These are phyloP conservation scores for Bretschneidera sinensis DNA, from an alignment of 345 rosid species.

Conservation along the genomic window DNA sequence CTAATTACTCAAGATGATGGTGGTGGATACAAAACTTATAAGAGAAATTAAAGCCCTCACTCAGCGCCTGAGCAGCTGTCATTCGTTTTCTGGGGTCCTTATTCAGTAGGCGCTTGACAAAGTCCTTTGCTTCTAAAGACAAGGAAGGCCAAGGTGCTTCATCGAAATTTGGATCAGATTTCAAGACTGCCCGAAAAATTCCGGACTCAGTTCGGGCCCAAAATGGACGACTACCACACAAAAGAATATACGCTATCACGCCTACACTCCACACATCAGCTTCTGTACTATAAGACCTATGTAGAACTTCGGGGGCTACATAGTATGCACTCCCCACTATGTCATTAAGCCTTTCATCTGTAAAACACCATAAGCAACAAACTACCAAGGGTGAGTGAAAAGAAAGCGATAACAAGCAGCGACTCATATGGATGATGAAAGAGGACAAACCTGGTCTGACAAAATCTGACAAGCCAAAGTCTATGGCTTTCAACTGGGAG, in stretches of 20 bases:
- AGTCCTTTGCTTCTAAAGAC: conserved; percentile 84
- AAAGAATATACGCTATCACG: conserved; percentile 89
- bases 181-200: conserved; percentile 81
- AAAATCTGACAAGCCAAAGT: conserved; percentile 94
- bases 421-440: background rate
- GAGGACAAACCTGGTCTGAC: conserved; percentile 76
- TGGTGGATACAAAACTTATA: conserved; percentile 10
- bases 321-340: conserved; percentile 97
- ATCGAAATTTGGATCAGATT: conserved; percentile 83
- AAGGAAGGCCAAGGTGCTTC: conserved; percentile 90
- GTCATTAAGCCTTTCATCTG: conserved; percentile 93
- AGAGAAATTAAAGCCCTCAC: conserved; percentile 44
- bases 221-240: conserved; percentile 97
- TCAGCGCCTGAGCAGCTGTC: conserved; percentile 91
- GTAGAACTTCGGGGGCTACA: conserved; percentile 98
- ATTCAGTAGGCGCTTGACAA: conserved; percentile 67
- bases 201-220: conserved; percentile 99
- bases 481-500: conserved; percentile 87
- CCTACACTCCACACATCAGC: conserved; percentile 99
- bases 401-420: background rate
- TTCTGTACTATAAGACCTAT: conserved; percentile 84
- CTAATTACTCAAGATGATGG: conserved; percentile 8
- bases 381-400: conserved; percentile 7
- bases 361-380: conserved; percentile 17
- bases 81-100: conserved; percentile 89